A percentile compares a stretch with the other conserved stretches of the same genome.
phyloP scores from a whole-genome alignment of 108 stramenopile species.

The Fistulifera pelliculosa region DNA sequence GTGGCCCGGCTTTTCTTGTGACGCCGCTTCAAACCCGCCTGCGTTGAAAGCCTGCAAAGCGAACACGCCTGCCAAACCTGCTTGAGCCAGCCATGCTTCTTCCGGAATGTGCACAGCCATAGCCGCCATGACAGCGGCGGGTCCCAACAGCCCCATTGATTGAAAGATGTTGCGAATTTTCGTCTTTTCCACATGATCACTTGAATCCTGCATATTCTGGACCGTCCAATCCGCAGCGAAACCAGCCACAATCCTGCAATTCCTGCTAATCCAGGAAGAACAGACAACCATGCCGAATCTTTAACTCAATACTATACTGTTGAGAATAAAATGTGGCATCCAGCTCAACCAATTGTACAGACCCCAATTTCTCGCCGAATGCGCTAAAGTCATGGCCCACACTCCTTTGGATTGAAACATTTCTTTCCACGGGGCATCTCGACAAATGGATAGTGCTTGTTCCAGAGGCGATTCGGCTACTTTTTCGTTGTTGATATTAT shows the following conservation, averaged over 20 bases:
- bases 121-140: constrained; percentile 51
- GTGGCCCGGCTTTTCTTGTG: constrained; percentile 71
- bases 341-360: constrained; percentile 77
- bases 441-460: constrained; percentile 38
- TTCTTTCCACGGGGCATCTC: constrained; percentile 59
- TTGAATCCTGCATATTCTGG: constrained; percentile 13
- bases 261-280: constrained; percentile 67
- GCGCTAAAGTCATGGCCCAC: constrained; percentile 76
- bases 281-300: constrained; percentile 57
- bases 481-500: too few relatives aligned
- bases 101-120: constrained; percentile 49
- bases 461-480: not conserved
- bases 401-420: constrained; percentile 55
- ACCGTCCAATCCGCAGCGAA: constrained; percentile 48
- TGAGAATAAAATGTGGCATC: constrained; percentile 84
- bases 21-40: constrained; percentile 68
- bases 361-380: constrained; percentile 86
- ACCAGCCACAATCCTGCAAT: constrained; percentile 68
- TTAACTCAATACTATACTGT: constrained; percentile 71
- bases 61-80: constrained; percentile 41
- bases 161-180: constrained; percentile 72
- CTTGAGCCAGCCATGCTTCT: constrained; percentile 38
- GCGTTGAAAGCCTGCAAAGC: constrained; percentile 64
- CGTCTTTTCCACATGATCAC: constrained; percentile 30
- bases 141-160: constrained; percentile 64